Evolutionary conservation across 306 rosid genomes (phyloP), one percentile per base, ranked within the genome.

Genomic region (Calophaca sinica): DNA sequence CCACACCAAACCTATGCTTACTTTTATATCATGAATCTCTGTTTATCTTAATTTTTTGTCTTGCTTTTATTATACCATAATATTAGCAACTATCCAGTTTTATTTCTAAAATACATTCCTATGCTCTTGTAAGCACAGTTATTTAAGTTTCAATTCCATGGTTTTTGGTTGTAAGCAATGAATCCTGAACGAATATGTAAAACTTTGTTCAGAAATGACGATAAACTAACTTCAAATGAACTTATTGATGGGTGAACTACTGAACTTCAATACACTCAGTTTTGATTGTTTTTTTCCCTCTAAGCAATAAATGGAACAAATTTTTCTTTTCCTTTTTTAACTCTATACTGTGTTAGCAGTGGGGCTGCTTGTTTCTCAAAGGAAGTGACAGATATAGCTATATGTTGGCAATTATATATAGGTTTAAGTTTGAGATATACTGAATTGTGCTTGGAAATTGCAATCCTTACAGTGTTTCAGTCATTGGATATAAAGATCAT

Each of bases 91-190:
- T 28, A 41, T 72, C 10, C 48, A 41, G 39, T 73, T 64, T 69
- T 20, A 33, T 71, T 20, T 28, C 7, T 26, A 9, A 58, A 26
- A 35, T 29, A 8, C 60, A 38, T 39, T 57, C 50, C 33, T 66
- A 26, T 28, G 72, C 58, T 10, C 12, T 26, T 35, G 32, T 48
- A 33, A 51, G 13, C 55, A 11, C 6, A 3, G 20, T 39, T 41
- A 31, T 75, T 50, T 13, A 3, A 60, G 74, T 59, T 78, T 67
- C 54, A 76, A 5, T 73, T 68, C 67, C 70, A 4, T 68, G 48
- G 49, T 51, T 82, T 73, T 75, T 32, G 60, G 11, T 54, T 13
- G 29, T 67, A 45, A 58, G 84, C 50, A 39, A 72, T 54, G 49
- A 59, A 38, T 73, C 62, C 20, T 52, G 42, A 66, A 9, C 52